Conservation (phyloP, 1,139 yeast species). For the Yamadazyma spencermartinsiae region DNA sequence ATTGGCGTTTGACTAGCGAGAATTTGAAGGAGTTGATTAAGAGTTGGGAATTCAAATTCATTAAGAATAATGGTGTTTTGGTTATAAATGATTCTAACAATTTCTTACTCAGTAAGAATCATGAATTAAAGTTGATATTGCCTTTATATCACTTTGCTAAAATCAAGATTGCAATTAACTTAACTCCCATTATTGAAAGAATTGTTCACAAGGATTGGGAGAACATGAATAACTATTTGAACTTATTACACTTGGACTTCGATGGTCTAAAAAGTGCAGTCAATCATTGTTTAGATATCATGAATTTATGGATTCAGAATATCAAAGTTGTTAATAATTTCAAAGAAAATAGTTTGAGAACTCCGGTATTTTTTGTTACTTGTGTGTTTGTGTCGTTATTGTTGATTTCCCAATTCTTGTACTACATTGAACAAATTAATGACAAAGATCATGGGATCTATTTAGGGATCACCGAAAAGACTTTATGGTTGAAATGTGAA, state of each 20-base stretch:
- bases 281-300: slow-evolving; percentile 55
- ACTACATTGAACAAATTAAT: slow-evolving; percentile 45
- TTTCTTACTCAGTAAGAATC: slow-evolving; percentile 48
- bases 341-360: slow-evolving; percentile 62
- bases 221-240: slow-evolving; percentile 56
- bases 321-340: slow-evolving; percentile 63
- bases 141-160: slow-evolving; percentile 66
- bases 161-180: slow-evolving; percentile 57
- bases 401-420: slow-evolving; percentile 61
- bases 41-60: slow-evolving; percentile 65
- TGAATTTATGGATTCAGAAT: slow-evolving; percentile 69
- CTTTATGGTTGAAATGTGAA: slow-evolving; percentile 54
- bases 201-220: slow-evolving; percentile 67
- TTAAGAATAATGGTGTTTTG: slow-evolving; percentile 61
- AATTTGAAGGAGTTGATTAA: slow-evolving; percentile 52
- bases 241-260: slow-evolving; percentile 43
- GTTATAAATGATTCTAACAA: slow-evolving; percentile 53
- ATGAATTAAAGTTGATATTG: slow-evolving; percentile 60
- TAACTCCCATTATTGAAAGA: slow-evolving; percentile 56
- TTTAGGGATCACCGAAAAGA: slow-evolving; percentile 37
- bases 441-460: slow-evolving; percentile 19
- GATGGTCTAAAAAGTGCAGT: slow-evolving; percentile 62
- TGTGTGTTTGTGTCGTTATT: slow-evolving; percentile 63
- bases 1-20: slow-evolving; percentile 67
- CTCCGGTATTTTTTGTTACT: slow-evolving; percentile 73